These are phyloP conservation scores for Rossbeevera mucosa DNA, from an alignment of 768 basidiomycete genomes.

Conservation along the genomic window DNA sequence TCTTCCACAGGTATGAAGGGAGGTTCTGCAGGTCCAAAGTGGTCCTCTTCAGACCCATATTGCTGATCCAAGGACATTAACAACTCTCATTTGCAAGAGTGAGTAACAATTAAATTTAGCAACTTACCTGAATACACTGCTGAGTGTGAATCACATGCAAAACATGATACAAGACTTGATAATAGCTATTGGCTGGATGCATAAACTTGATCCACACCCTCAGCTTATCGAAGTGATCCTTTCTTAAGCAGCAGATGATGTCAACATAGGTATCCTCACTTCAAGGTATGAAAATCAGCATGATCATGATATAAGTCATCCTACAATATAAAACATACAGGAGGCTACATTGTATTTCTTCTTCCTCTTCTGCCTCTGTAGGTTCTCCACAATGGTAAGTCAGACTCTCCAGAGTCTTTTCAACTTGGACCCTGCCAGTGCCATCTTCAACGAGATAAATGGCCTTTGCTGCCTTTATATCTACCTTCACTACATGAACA, in stretches of 20 bases:
- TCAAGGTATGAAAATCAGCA: neutral
- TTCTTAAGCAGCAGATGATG: slow-evolving; percentile 1
- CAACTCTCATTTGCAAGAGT: neutral
- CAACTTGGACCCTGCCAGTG: slow-evolving; percentile 24
- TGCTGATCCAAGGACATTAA: slow-evolving; percentile 5
- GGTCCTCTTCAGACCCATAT: neutral
- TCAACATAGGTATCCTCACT: slow-evolving; percentile 23
- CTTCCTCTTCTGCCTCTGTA: slow-evolving; percentile 9
- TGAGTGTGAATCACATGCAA: slow-evolving; percentile 21
- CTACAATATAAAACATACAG: slow-evolving; percentile 15
- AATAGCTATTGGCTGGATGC: slow-evolving; percentile 10
- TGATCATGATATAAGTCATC: neutral
- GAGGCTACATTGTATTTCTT: neutral
- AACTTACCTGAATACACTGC: slow-evolving; percentile 8
- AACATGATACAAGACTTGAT: slow-evolving; percentile 26
- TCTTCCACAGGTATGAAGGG: neutral
- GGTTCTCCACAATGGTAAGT: neutral
- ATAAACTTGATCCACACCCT: slow-evolving; percentile 15
- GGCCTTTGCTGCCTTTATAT: neutral
- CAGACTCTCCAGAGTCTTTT: neutral
- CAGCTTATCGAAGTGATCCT: neutral
- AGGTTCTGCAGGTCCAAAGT: neutral
- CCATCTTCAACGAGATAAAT: slow-evolving; percentile 36
- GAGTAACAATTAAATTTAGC: too few species aligned
- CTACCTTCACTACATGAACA: slow-evolving; percentile 35